Percentiles rank a stretch among this genome's conserved stretches.
Evolutionary conservation across 2,329 filamentous ascomycete species (phyloP).

Genomic region (Ceratocystis variospora): DNA sequence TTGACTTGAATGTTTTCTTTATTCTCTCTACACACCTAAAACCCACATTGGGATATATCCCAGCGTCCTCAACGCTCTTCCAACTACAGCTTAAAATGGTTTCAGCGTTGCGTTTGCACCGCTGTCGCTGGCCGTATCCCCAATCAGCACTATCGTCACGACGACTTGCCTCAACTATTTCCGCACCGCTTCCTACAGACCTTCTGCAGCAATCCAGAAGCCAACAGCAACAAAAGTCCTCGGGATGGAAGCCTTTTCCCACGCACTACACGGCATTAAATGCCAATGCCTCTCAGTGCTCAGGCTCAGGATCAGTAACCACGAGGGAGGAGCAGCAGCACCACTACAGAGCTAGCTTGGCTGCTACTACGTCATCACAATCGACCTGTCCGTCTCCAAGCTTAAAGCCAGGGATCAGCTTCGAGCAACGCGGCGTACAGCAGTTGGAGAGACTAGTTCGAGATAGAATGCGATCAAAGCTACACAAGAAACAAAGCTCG

Average conservation of each 20-base stretch:
- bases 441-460: constrained; percentile 12
- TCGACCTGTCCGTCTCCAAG: background rate
- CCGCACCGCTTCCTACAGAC: background rate
- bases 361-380: background rate
- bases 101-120: constrained; percentile 6
- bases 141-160: background rate
- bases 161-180: background rate
- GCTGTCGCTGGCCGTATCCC: background rate
- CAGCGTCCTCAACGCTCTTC: too few relatives aligned
- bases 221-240: background rate
- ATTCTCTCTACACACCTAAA: background rate
- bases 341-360: background rate
- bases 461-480: constrained; percentile 6
- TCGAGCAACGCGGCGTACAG: constrained; percentile 13
- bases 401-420: background rate
- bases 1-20: background rate
- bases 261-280: background rate
- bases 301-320: background rate
- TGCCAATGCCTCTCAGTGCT: background rate
- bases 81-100: background rate
- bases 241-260: background rate
- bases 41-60: too few relatives aligned
- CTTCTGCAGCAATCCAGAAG: background rate
- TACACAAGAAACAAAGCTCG: constrained; percentile 7
- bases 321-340: background rate